Evolutionary conservation across 768 basidiomycete genomes (phyloP), one percentile per base, ranked within the genome.

Genomic region (Clitopilus hobsonii): DNA sequence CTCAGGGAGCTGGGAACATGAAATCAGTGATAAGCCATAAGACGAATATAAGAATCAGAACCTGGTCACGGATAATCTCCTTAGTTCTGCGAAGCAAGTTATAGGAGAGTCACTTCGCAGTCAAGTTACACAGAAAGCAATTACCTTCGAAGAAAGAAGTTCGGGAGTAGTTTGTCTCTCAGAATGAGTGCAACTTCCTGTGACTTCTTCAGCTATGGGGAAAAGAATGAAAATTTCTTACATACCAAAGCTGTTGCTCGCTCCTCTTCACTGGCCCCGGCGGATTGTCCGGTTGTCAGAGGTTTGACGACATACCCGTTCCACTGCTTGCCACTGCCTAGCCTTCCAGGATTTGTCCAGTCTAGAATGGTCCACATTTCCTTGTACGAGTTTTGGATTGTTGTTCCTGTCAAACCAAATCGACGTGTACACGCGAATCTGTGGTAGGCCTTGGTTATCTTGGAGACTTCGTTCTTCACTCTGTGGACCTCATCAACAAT

Each of bases 291-390:
- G 0, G 69, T 60, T 11, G 76, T 82, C 60, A 94, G 69, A 0
- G 91, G 92, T 38, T 78, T 76, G 16, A 81, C 79, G 3, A 97
- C 80, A 58, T 78, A 87, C 3, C 77, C 76, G 41, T 85, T 80
- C 94, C 94, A 98, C 58, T 98, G 84, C 27, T 76, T 77, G 24
- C 72, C 65, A 0, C 82, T 85, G 0, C 95, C 96, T 7, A 96
- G 68, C 23, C 74, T 73, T 0, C 86, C 90, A 0, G 94, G 93
- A 57, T 86, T 89, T n/a, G 88, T 88, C 89, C 93, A 98, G 64
- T 96, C 85, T 27, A 98, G 71, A 28, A 99, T 85, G 0, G 91
- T 90, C 89, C 93, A 95, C 61, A 98, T 74, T 67, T 98, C 96
- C 38, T 82, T 79, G 64, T 95, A 94, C 0, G 85, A 82, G 61